A percentile compares a stretch with the other conserved stretches of the same genome.
Evolutionary conservation across 768 basidiomycete species (phyloP).

Genomic region (Punctularia strigosozonata): DNA sequence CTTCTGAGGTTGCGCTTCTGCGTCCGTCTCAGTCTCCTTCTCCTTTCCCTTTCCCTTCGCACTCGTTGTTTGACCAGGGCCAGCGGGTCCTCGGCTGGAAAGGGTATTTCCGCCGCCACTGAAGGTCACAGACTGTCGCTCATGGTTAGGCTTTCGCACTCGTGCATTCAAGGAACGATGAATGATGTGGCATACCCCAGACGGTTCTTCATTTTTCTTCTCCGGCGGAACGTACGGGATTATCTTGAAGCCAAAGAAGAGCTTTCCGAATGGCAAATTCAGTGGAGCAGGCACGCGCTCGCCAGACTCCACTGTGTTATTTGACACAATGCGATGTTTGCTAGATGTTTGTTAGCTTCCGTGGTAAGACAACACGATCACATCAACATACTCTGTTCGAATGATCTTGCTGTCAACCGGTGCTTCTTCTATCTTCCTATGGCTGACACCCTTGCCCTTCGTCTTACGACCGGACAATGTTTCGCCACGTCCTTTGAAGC

Average conservation of each 20-base stretch:
- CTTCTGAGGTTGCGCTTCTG: slow-evolving; percentile 1
- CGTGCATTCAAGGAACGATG: not conserved
- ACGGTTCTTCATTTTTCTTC: not conserved
- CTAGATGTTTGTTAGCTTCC: slow-evolving; percentile 28
- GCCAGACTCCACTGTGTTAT: slow-evolving; percentile 60
- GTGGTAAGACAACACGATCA: not conserved
- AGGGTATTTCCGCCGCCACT: slow-evolving; percentile 58
- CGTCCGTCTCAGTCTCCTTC: slow-evolving; percentile 12
- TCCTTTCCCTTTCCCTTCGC: slow-evolving; percentile 45
- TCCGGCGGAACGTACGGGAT: slow-evolving; percentile 49
- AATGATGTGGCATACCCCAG: slow-evolving; percentile 3
- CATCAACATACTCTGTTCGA: slow-evolving; percentile 67
- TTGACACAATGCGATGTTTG: slow-evolving; percentile 75
- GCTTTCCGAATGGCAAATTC: slow-evolving; percentile 81
- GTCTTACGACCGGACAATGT: slow-evolving; percentile 85
- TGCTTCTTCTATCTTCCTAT: slow-evolving; percentile 72
- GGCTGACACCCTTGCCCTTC: slow-evolving; percentile 87
- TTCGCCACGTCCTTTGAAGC: slow-evolving; percentile 92
- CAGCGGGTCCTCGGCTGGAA: slow-evolving; percentile 32
- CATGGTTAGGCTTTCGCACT: not conserved
- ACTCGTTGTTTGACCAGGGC: slow-evolving; percentile 19
- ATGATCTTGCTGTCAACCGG: slow-evolving; percentile 78
- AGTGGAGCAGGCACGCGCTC: slow-evolving; percentile 81
- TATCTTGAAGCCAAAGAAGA: slow-evolving; percentile 94
- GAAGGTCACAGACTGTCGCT: slow-evolving; percentile 35